These are phyloP conservation scores for Hericium alpestre DNA, from an alignment of 768 basidiomycete genomes.

Conservation along the genomic window DNA sequence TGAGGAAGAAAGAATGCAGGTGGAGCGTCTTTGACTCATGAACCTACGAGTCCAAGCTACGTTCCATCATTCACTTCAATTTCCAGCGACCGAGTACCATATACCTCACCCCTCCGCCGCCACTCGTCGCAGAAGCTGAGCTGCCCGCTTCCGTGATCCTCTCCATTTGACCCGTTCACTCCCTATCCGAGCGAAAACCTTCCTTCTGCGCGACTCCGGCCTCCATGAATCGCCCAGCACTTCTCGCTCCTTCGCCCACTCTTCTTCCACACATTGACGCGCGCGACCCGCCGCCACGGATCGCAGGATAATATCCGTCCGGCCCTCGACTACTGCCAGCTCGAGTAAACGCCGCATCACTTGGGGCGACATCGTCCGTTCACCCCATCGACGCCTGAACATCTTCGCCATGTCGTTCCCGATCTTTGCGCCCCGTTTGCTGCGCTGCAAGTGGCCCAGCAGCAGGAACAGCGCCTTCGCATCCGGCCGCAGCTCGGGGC, in stretches of 20 bases:
- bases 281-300: conserved; percentile 4
- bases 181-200: background rate
- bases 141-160: too few relatives aligned
- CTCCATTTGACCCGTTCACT: too few relatives aligned
- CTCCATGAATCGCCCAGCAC: conserved; percentile 4
- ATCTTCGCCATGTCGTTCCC: conserved; percentile 33
- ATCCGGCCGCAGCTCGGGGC: conserved; percentile 44
- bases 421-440: conserved; percentile 42
- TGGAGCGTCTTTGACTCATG: too few relatives aligned
- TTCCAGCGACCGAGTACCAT: too few relatives aligned
- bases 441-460: conserved; percentile 38
- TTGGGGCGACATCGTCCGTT: conserved; percentile 39
- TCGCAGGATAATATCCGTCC: conserved; percentile 34
- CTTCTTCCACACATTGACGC: background rate
- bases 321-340: conserved; percentile 57
- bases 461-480: conserved; percentile 50
- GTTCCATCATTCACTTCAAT: too few relatives aligned
- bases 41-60: too few relatives aligned
- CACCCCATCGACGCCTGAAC: conserved; percentile 49
- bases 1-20: too few relatives aligned
- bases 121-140: too few relatives aligned
- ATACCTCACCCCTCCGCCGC: too few relatives aligned
- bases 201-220: background rate
- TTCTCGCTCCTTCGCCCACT: conserved; percentile 7
- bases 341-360: conserved; percentile 50